Percentiles rank a stretch among this genome's conserved stretches.
These are phyloP conservation scores for Kazachstania psychrophila DNA, from an alignment of 805 yeast species.

Conservation along the genomic window DNA sequence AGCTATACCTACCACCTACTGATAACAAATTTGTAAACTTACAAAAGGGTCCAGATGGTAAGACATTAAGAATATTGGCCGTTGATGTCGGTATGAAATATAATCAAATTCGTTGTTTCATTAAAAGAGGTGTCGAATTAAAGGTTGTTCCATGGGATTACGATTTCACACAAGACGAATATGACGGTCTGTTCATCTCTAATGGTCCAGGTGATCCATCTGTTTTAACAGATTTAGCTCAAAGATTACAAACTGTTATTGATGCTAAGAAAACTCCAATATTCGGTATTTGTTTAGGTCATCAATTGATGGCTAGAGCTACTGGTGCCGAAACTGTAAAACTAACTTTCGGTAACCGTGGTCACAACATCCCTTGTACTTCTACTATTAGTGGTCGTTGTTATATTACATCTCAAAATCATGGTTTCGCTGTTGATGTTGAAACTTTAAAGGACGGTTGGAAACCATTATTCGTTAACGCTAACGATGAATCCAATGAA, in stretches of 20 bases:
- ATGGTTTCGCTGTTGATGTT: conserved; percentile 94
- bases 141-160: conserved; percentile 94
- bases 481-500: conserved; percentile 96
- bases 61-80: conserved; percentile 73
- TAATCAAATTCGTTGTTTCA: conserved; percentile 95
- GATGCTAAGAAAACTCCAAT: conserved; percentile 71
- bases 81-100: conserved; percentile 97
- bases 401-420: conserved; percentile 97
- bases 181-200: conserved; percentile 91
- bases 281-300: conserved; percentile 98
- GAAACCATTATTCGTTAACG: conserved; percentile 90
- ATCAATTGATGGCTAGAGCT: conserved; percentile 91
- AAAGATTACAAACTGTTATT: conserved; percentile 48
- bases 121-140: conserved; percentile 91
- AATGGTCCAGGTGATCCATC: conserved; percentile 99
- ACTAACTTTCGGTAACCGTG: conserved; percentile 97
- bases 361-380: conserved; percentile 95
- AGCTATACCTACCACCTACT: conserved; percentile 61
- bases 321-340: conserved; percentile 88
- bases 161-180: conserved; percentile 69
- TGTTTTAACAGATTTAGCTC: conserved; percentile 61
- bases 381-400: conserved; percentile 86
- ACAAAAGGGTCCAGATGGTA: conserved; percentile 61
- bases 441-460: conserved; percentile 66
- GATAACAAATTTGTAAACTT: conserved; percentile 31